A percentile compares a stretch with the other conserved stretches of the same genome.
phyloP scores from a whole-genome alignment of 805 yeast genomes.

The Suhomyces faveliae region DNA sequence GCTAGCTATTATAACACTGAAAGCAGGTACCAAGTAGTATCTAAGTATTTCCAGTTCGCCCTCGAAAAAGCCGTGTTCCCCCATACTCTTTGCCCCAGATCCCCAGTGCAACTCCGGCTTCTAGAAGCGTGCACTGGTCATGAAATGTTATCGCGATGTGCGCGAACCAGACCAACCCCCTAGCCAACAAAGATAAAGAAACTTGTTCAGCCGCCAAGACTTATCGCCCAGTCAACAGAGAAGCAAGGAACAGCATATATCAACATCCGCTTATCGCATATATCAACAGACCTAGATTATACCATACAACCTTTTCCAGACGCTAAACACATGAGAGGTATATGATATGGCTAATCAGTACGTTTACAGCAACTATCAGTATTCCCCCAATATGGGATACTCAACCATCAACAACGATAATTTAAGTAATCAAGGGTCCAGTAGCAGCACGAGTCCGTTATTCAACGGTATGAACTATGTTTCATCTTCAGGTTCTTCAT shows the following conservation, averaged over 20 bases:
- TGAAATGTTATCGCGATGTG: constrained; percentile 6
- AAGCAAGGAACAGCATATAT: neutral
- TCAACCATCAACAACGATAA: constrained; percentile 3
- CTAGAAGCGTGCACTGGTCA: neutral
- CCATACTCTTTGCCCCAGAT: neutral
- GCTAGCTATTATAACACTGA: no score
- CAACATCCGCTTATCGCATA: neutral
- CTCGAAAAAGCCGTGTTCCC: neutral
- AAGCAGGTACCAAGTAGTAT: neutral
- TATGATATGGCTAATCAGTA: constrained; percentile 35
- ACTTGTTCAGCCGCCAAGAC: constrained; percentile 1
- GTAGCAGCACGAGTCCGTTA: constrained; percentile 28
- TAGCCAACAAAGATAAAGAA: constrained; percentile 3
- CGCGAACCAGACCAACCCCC: constrained; percentile 4
- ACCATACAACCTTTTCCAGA: neutral
- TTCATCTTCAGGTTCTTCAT: constrained; percentile 20
- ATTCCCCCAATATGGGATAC: constrained; percentile 30
- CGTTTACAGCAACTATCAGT: constrained; percentile 32
- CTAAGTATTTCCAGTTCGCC: no score
- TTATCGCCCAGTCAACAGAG: neutral
- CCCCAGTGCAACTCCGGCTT: neutral
- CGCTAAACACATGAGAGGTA: neutral
- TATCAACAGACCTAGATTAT: neutral
- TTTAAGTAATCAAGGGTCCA: constrained; percentile 6
- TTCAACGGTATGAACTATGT: constrained; percentile 27